These are phyloP conservation scores for Lentinula boryana DNA, from an alignment of 768 basidiomycete species.

Conservation along the genomic window DNA sequence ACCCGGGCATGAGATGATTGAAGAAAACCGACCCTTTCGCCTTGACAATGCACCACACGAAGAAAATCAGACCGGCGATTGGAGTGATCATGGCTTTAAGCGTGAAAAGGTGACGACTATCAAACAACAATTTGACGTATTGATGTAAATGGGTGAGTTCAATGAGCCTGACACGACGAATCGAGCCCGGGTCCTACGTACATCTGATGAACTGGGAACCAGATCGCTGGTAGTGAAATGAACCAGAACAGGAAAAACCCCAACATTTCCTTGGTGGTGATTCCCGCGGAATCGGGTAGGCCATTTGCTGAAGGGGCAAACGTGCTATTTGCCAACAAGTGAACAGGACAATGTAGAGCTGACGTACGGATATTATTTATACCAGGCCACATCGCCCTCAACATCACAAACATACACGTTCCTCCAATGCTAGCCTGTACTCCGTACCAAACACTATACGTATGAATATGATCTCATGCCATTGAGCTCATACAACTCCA, in stretches of 20 bases:
- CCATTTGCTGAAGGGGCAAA: slow-evolving; percentile 45
- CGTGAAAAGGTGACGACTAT: slow-evolving; percentile 72
- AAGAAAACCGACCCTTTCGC: slow-evolving; percentile 43
- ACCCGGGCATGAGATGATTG: not conserved
- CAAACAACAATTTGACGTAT: slow-evolving; percentile 7
- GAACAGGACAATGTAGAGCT: not conserved
- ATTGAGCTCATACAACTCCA: not conserved
- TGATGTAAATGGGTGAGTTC: slow-evolving; percentile 6
- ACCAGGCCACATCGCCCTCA: slow-evolving; percentile 73
- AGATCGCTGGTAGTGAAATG: slow-evolving; percentile 71
- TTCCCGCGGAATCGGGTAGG: slow-evolving; percentile 70
- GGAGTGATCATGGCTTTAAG: slow-evolving; percentile 72
- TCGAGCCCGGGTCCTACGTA: slow-evolving; percentile 22
- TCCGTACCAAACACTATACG: slow-evolving; percentile 63
- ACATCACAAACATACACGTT: slow-evolving; percentile 66
- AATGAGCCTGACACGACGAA: not conserved
- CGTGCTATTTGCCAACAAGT: not conserved
- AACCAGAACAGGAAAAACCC: slow-evolving; percentile 88
- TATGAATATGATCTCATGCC: not conserved
- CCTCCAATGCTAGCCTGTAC: slow-evolving; percentile 84
- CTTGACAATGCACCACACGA: slow-evolving; percentile 74
- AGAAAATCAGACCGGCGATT: slow-evolving; percentile 62
- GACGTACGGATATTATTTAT: slow-evolving; percentile 58
- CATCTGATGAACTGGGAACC: slow-evolving; percentile 82
- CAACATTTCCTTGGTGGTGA: slow-evolving; percentile 68